Evolutionary conservation across 305 asterid species (phyloP).

Genomic region (Fraxinus sp.): DNA sequence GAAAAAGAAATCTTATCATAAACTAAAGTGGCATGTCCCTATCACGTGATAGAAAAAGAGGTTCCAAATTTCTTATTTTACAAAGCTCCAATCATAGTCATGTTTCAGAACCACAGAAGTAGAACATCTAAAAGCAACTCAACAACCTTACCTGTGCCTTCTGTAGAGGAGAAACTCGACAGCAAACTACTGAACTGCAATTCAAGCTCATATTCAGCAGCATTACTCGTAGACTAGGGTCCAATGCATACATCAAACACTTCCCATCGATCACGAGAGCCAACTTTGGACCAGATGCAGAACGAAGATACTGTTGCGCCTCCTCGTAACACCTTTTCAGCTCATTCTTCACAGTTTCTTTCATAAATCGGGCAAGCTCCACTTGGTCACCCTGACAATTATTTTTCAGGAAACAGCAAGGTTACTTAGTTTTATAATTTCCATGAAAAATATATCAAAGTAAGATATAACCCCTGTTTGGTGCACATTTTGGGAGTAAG

Average conservation of each 20-base stretch:
- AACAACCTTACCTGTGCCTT: constrained; percentile 85
- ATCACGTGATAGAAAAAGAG: not conserved
- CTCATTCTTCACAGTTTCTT: constrained; percentile 73
- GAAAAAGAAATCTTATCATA: not conserved
- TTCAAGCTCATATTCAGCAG: constrained; percentile 93
- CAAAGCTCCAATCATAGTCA: not conserved
- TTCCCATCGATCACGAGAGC: constrained; percentile 96
- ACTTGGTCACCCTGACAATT: constrained; percentile 84
- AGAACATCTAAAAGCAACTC: constrained; percentile 13
- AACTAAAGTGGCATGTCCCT: not conserved
- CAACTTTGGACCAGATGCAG: constrained; percentile 65
- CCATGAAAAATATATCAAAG: constrained; percentile 15
- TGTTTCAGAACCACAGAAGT: not conserved
- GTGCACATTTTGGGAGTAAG: too few species aligned
- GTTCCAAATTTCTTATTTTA: not conserved
- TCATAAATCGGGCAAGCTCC: constrained; percentile 92
- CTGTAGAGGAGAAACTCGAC: constrained; percentile 98
- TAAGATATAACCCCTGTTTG: not conserved
- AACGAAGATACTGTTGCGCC: constrained; percentile 60
- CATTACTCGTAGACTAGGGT: constrained; percentile 84
- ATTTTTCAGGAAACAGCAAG: constrained; percentile 24
- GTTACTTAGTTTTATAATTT: not conserved
- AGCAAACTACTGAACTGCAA: constrained; percentile 96
- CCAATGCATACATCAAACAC: constrained; percentile 98
- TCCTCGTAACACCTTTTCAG: constrained; percentile 72